Percentiles rank a stretch among this genome's conserved stretches.
Evolutionary conservation across 495 filamentous ascomycete species (phyloP).

Genomic region (Xylaria acuta): DNA sequence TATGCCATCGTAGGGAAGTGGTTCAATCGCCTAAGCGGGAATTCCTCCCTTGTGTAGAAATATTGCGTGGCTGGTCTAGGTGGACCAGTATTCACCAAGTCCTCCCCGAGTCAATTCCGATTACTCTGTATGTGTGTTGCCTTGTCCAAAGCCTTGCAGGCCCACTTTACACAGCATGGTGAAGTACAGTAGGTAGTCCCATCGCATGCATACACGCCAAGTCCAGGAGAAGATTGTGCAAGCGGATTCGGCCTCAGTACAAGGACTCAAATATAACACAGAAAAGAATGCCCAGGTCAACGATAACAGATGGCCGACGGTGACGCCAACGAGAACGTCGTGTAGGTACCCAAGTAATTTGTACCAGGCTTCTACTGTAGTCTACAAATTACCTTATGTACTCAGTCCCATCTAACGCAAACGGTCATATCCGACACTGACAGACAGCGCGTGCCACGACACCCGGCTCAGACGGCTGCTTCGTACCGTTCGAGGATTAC

Average conservation of each 20-base stretch:
- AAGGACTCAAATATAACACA: neutral
- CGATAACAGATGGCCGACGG: neutral
- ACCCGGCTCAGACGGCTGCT: neutral
- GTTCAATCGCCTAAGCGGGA: neutral
- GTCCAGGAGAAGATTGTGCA: too few relatives aligned
- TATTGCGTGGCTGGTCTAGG: neutral
- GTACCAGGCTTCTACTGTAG: neutral
- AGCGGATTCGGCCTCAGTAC: too few relatives aligned
- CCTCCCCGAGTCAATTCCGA: neutral
- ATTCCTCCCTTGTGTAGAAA: neutral
- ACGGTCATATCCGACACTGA: neutral
- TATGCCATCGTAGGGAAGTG: neutral
- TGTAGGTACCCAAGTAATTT: neutral
- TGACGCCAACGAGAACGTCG: neutral
- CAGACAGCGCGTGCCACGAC: neutral
- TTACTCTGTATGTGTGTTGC: neutral
- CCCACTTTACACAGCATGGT: neutral
- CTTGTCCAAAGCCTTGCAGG: neutral
- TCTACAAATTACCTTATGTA: too few relatives aligned
- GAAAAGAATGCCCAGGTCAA: neutral
- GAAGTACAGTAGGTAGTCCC: neutral
- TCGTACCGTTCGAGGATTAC: neutral
- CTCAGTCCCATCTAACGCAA: neutral
- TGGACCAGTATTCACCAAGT: neutral
- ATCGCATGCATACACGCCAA: neutral